Base-by-base conservation (phyloP, 345 rosid genomes). In the Geranium rotundifolium region DNA sequence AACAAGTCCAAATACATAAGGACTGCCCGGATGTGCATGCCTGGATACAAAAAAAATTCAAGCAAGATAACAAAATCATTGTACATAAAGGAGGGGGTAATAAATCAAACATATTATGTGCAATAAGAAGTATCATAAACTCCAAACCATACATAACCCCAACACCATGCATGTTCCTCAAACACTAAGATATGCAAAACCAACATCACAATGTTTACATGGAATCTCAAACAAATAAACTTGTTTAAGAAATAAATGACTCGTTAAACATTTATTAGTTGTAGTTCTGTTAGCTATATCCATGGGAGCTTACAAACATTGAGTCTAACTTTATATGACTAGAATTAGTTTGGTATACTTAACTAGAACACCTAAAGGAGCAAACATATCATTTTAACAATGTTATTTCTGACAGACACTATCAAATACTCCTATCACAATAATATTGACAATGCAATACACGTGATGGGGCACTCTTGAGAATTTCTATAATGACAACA, bases 1-100 rank as follows among this genome's bases (percentile, higher is more conserved):
- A 69, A 83, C 99, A 59, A 87, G 99, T 62, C 99, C 99, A 86
- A 82, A 90, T 20, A 93, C 96, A 75, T 90, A 93, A 63, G 99
- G 99, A 81, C 89, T 93, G 65, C 99, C 99, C 30, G 99, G 97
- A 84, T 86, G 97, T 65, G 99, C 95, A 85, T 93, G 99, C 90
- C 99, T 93, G 61, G 19, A 59, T 15, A 60, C 2, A 5, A 16
- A 58, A 17, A 30, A 50, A 39, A 59, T 19, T 30, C 7, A 54
- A 50, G 9, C 54, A 69, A 16, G 6, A 55, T 46, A 46, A 0
- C 15, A 7, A 46, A 3, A 0, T 9, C 52, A 9, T 46, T 46
- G 52, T 46, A 46, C 14, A 46, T 9, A 46, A 46, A 46, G 15
- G 16, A 46, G 52, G 16, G 46, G 16, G 16, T 14, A 3, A 46